These are phyloP conservation scores for Cucurbita maxima DNA, from an alignment of 306 rosid species.

Conservation along the genomic window DNA sequence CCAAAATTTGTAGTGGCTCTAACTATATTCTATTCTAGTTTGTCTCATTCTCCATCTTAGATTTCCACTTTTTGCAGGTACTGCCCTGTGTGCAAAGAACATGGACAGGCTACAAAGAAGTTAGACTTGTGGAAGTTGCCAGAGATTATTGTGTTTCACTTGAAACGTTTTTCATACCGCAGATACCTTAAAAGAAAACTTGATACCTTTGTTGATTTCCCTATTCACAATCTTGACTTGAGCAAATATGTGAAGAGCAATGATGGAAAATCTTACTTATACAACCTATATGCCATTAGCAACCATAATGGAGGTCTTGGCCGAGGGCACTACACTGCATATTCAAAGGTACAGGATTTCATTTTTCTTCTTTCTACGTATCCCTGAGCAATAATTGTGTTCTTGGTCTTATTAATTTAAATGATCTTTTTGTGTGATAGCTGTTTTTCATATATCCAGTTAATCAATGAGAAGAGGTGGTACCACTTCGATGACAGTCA, in stretches of 20 bases:
- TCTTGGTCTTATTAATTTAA: neutral
- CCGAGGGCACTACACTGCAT: slow-evolving; percentile 96
- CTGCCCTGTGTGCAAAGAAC: slow-evolving; percentile 96
- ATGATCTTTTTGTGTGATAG: neutral
- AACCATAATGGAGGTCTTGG: slow-evolving; percentile 98
- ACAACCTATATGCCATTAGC: slow-evolving; percentile 85
- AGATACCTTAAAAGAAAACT: slow-evolving; percentile 91
- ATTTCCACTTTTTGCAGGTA: slow-evolving; percentile 37
- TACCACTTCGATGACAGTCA: slow-evolving; percentile 93
- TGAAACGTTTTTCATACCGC: slow-evolving; percentile 91
- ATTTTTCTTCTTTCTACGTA: neutral
- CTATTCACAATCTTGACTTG: slow-evolving; percentile 84
- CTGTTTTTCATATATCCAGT: slow-evolving; percentile 30
- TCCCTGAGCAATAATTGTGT: neutral
- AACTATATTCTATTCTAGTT: slow-evolving; percentile 1
- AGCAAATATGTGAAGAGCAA: slow-evolving; percentile 71
- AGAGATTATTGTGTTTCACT: slow-evolving; percentile 87
- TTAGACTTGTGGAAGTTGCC: slow-evolving; percentile 97
- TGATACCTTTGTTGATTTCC: slow-evolving; percentile 85
- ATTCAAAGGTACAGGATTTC: slow-evolving; percentile 48
- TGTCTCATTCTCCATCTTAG: neutral
- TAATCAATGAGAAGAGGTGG: slow-evolving; percentile 84
- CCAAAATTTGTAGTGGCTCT: neutral
- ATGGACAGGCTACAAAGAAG: slow-evolving; percentile 94
- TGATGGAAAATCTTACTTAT: slow-evolving; percentile 52